Conservation (phyloP, 306 rosid species). For the Cucurbita ficifolia region DNA sequence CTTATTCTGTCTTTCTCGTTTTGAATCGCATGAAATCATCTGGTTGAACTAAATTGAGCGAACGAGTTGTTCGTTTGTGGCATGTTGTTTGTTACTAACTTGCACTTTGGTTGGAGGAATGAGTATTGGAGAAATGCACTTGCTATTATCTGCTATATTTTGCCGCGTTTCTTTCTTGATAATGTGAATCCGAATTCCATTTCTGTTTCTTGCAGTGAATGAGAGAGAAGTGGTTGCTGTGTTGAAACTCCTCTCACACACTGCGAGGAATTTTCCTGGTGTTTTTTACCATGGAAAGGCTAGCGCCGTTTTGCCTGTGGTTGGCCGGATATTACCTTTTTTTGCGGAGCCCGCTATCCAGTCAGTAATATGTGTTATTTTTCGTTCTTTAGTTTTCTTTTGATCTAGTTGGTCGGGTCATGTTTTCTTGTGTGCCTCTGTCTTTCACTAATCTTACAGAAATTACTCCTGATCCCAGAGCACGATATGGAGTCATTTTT, state of each 20-base stretch:
- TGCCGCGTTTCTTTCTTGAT: not conserved
- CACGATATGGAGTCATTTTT: constrained; percentile 55
- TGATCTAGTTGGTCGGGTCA: not conserved
- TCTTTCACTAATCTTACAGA: not conserved
- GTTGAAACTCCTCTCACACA: constrained; percentile 52
- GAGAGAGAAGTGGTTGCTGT: constrained; percentile 66
- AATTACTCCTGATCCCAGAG: constrained; percentile 26
- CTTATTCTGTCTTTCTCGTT: not conserved
- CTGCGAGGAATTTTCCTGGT: constrained; percentile 56
- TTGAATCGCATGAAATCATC: not conserved
- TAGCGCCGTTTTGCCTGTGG: constrained; percentile 35
- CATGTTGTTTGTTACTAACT: not conserved
- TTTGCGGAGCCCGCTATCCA: constrained; percentile 52
- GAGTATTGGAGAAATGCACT: not conserved
- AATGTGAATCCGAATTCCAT: not conserved
- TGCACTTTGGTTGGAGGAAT: not conserved
- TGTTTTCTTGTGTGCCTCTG: not conserved
- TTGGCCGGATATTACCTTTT: constrained; percentile 70
- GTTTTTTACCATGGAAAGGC: constrained; percentile 63
- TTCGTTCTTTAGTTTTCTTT: not conserved
- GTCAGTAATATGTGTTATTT: constrained; percentile 10
- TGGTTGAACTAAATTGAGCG: not conserved
- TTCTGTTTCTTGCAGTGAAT: constrained; percentile 18
- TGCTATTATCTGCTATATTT: not conserved
- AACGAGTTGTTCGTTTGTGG: not conserved